A percentile compares a stretch with the other conserved stretches of the same genome.
These are phyloP conservation scores for Stagonosporopsis tanaceti DNA, from an alignment of 2,329 filamentous ascomycete genomes.

Conservation along the genomic window DNA sequence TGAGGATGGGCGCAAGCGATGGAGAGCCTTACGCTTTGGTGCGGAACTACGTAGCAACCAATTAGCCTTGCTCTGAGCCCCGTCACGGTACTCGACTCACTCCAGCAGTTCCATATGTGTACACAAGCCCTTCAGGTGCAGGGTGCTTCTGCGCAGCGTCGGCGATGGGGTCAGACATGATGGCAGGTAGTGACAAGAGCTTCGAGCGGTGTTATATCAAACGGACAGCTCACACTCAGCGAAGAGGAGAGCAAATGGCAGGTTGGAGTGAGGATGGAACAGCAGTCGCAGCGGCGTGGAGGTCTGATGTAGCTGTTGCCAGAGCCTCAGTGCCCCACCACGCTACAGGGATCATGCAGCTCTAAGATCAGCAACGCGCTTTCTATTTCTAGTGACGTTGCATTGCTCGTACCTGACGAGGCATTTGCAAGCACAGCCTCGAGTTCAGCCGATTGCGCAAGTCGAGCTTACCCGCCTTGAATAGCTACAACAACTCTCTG, in stretches of 20 bases:
- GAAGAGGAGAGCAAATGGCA: slow-evolving; percentile 11
- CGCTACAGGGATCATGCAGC: slow-evolving; percentile 14
- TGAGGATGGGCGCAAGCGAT: not conserved
- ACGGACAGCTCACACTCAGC: slow-evolving; percentile 15
- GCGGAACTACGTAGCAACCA: slow-evolving; percentile 61
- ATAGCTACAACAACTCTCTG: not conserved
- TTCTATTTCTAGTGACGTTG: slow-evolving; percentile 17
- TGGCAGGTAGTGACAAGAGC: slow-evolving; percentile 3
- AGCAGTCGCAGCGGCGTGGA: slow-evolving; percentile 4
- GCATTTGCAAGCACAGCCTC: slow-evolving; percentile 3
- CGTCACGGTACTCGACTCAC: slow-evolving; percentile 53
- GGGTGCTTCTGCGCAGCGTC: slow-evolving; percentile 47
- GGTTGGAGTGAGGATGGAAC: slow-evolving; percentile 1
- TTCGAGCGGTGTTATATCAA: not conserved
- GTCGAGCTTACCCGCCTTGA: not conserved
- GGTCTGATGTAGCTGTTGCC: slow-evolving; percentile 14
- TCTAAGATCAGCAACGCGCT: slow-evolving; percentile 14
- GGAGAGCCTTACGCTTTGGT: slow-evolving; percentile 69
- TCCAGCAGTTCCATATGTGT: slow-evolving; percentile 53
- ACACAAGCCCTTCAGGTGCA: slow-evolving; percentile 47
- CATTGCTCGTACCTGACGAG: slow-evolving; percentile 17
- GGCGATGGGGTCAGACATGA: slow-evolving; percentile 45
- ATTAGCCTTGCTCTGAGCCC: slow-evolving; percentile 15
- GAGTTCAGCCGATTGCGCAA: not conserved
- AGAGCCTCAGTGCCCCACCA: slow-evolving; percentile 15